Evolutionary conservation across 371 early-diverging fungal genomes (phyloP).

Genomic region (Dinochytrium kinnereticum): DNA sequence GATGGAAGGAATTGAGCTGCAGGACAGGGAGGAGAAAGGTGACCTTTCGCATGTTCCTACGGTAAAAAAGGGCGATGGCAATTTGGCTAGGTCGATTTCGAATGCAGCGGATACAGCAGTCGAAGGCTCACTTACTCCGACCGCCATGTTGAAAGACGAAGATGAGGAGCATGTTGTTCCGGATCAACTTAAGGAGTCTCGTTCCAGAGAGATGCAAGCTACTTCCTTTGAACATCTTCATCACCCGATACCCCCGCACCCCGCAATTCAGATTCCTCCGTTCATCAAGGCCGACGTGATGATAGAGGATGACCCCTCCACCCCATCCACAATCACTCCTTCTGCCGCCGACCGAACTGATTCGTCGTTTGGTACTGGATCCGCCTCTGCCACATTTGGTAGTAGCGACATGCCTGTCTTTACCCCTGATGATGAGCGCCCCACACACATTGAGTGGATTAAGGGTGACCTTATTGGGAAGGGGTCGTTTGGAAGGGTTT

Average conservation of each 20-base stretch:
- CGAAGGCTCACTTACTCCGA: too few relatives aligned
- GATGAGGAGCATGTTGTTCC: not conserved
- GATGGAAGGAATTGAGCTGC: too few relatives aligned
- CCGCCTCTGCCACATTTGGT: constrained; percentile 3
- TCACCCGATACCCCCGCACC: not conserved
- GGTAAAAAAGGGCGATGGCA: too few relatives aligned
- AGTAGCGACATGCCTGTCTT: constrained; percentile 14
- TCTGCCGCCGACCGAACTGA: not conserved
- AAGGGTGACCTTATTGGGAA: constrained; percentile 88
- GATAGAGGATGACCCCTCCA: not conserved
- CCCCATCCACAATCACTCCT: not conserved
- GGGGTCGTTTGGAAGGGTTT: constrained; percentile 98
- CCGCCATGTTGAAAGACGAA: not conserved
- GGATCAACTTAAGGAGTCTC: too few relatives aligned
- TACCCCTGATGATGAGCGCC: constrained; percentile 28
- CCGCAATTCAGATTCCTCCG: not conserved
- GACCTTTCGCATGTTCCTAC: too few relatives aligned
- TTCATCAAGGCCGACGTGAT: not conserved
- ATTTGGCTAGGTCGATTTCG: too few relatives aligned
- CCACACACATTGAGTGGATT: constrained; percentile 24
- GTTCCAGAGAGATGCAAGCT: not conserved
- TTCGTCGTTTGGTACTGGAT: not conserved
- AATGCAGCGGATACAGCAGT: too few relatives aligned
- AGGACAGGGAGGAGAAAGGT: too few relatives aligned
- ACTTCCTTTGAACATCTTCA: constrained; percentile 7